These are phyloP conservation scores for Cercospora nicotianae DNA, from an alignment of 2,329 filamentous ascomycete species.

Conservation along the genomic window DNA sequence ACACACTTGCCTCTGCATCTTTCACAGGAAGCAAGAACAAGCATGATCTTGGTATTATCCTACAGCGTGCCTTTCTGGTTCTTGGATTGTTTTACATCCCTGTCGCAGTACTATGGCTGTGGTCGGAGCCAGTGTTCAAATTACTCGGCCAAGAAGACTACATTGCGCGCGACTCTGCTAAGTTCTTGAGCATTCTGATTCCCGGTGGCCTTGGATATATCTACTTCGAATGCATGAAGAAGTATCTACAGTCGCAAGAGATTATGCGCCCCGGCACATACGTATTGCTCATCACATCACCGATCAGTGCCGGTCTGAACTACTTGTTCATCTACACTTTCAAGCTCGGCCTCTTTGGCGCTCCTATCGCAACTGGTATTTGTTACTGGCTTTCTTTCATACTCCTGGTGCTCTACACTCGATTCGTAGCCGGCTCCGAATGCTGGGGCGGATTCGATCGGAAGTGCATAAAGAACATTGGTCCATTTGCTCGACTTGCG, in stretches of 20 bases:
- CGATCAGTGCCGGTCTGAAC: conserved; percentile 59
- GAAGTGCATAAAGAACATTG: conserved; percentile 64
- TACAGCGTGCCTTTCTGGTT: conserved; percentile 75
- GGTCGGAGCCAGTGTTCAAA: conserved; percentile 71
- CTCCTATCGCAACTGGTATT: conserved; percentile 77
- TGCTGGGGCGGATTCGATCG: conserved; percentile 75
- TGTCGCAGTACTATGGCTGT: conserved; percentile 71
- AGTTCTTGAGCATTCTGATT: conserved; percentile 70
- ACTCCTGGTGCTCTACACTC: conserved; percentile 70
- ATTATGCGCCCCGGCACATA: conserved; percentile 67
- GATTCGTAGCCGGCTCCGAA: conserved; percentile 67
- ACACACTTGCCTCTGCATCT: conserved; percentile 78
- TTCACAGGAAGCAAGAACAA: conserved; percentile 81
- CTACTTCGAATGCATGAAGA: conserved; percentile 77
- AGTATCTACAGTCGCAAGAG: conserved; percentile 60
- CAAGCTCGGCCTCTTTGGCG: conserved; percentile 71
- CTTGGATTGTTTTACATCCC: conserved; percentile 71
- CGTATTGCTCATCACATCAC: conserved; percentile 61
- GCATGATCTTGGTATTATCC: conserved; percentile 72
- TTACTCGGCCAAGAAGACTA: conserved; percentile 74
- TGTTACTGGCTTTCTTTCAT: conserved; percentile 84
- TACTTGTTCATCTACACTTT: conserved; percentile 73
- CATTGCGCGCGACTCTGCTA: conserved; percentile 70
- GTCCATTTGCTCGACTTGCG: conserved; percentile 72
- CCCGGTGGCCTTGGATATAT: conserved; percentile 84